Base-by-base conservation (phyloP, 2,329 filamentous ascomycete species). In the Exophiala bonariae region DNA sequence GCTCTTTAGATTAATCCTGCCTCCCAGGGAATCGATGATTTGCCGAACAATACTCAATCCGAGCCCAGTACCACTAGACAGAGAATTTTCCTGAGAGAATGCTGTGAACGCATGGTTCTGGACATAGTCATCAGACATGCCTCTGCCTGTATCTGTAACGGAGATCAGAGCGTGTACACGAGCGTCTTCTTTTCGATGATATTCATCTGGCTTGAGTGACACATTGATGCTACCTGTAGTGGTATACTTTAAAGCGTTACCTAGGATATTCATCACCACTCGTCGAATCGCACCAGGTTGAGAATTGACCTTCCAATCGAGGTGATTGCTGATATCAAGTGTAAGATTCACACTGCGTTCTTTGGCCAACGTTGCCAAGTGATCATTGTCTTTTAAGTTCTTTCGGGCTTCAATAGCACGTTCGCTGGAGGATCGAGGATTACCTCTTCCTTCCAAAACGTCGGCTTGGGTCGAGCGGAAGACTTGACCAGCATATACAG, bases 211-310 rank as follows among this genome's bases (percentile, higher is more conserved):
- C 43, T 64, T 61, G 10, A 78, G 52, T 2, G 59, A 65, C 3
- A 79, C 64, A 6, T 71, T 68, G 2, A 83, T 72, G 43, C 67
- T 75, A 3, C 80, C 80, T 1, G 65, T 59, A 2, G 71, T 67
- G 0, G 80, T 84, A 48, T 83, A 85, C 59, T 84, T 85, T 58
- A 84, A 69, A 0, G 81, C 74, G 56, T 85, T 85, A 7, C 78
- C 78, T 33, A 83, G 77, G 1, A 84, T 57, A 46, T 84, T 84
- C 79, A 83, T 82, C 38, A 83, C 71, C 37, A 84, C 75, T 6
- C 79, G 70, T 38, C 74, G 66, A 50, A 76, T 63, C 2, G 74
- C 75, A 0, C 81, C 81, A 0, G 78, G 74, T 37, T 83, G 75
- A 2, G 77, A 74, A 3, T 73, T 66, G 56, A 80, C 82, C 1